A percentile compares a stretch with the other conserved stretches of the same genome.
These are phyloP conservation scores for Arabidopsis arenosa DNA, from an alignment of 345 rosid species.

Conservation along the genomic window DNA sequence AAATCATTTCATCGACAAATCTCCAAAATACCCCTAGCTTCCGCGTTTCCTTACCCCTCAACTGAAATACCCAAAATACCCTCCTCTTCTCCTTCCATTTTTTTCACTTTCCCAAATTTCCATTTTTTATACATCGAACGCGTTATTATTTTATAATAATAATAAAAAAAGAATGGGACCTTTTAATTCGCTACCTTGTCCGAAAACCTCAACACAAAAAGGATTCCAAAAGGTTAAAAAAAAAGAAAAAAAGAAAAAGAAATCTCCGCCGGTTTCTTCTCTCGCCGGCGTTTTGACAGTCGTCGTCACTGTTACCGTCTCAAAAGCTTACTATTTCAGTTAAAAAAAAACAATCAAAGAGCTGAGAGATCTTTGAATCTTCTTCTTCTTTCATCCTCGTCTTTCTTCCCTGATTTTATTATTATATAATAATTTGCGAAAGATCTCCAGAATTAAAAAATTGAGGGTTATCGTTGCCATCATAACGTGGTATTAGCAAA, in stretches of 20 bases:
- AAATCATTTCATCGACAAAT: neutral
- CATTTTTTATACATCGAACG: neutral
- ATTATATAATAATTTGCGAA: neutral
- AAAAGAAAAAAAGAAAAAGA: too few species aligned
- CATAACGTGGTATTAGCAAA: constrained; percentile 44
- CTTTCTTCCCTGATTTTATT: neutral
- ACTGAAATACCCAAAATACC: too few species aligned
- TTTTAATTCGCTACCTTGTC: constrained; percentile 30
- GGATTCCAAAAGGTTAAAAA: neutral
- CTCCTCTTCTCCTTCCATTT: neutral
- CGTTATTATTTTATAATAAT: neutral
- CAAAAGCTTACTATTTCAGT: constrained; percentile 3
- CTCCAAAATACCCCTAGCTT: neutral
- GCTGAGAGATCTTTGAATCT: constrained; percentile 29
- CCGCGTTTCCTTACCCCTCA: constrained; percentile 16
- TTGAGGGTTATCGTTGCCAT: constrained; percentile 31
- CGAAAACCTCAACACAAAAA: constrained; percentile 34
- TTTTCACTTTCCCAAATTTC: neutral
- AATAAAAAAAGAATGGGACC: neutral
- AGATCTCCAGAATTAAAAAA: constrained; percentile 40
- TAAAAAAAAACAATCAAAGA: constrained; percentile 21
- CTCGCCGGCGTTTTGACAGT: constrained; percentile 43
- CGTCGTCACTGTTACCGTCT: constrained; percentile 30
- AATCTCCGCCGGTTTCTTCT: constrained; percentile 31
- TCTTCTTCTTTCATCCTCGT: constrained; percentile 8